Evolutionary conservation across 2,329 filamentous ascomycete species (phyloP).

Genomic region (Grosmannia clavigera): DNA sequence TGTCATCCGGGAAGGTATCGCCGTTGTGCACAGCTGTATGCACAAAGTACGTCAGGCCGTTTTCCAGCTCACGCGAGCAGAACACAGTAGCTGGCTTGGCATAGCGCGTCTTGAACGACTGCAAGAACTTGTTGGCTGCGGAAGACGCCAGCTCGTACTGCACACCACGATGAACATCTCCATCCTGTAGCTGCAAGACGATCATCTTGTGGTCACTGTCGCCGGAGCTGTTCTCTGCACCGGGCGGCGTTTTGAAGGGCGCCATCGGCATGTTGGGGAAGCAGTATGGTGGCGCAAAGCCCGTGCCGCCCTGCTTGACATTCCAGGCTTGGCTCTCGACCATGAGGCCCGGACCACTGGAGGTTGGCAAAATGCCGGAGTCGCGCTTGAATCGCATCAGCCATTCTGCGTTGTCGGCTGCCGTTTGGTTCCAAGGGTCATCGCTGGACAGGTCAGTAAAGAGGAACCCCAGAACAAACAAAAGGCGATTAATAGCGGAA

Average conservation of each 20-base stretch:
- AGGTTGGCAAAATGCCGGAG: slow-evolving; percentile 35
- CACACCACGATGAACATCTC: slow-evolving; percentile 17
- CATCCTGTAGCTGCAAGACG: slow-evolving; percentile 13
- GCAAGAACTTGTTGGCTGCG: slow-evolving; percentile 36
- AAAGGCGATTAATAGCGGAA: slow-evolving; percentile 6
- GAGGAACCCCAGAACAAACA: background rate
- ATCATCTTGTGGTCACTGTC: slow-evolving; percentile 21
- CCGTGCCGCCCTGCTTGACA: slow-evolving; percentile 36
- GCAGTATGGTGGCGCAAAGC: slow-evolving; percentile 43
- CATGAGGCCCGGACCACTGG: slow-evolving; percentile 37
- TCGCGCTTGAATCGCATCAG: slow-evolving; percentile 49
- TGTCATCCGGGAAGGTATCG: slow-evolving; percentile 35
- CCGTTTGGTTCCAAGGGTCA: slow-evolving; percentile 52
- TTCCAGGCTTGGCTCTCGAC: slow-evolving; percentile 28
- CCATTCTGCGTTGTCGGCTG: slow-evolving; percentile 53
- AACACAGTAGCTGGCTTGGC: slow-evolving; percentile 39
- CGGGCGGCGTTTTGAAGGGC: slow-evolving; percentile 15
- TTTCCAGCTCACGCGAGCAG: slow-evolving; percentile 46
- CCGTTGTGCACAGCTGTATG: slow-evolving; percentile 22
- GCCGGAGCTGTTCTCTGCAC: background rate
- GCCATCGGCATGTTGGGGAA: slow-evolving; percentile 28
- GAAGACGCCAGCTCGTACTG: slow-evolving; percentile 28
- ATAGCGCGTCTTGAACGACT: slow-evolving; percentile 29
- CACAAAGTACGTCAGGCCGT: slow-evolving; percentile 37
- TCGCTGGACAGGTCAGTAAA: slow-evolving; percentile 26